phyloP scores from a whole-genome alignment of 306 rosid species.

The Quercus aquifolioides region DNA sequence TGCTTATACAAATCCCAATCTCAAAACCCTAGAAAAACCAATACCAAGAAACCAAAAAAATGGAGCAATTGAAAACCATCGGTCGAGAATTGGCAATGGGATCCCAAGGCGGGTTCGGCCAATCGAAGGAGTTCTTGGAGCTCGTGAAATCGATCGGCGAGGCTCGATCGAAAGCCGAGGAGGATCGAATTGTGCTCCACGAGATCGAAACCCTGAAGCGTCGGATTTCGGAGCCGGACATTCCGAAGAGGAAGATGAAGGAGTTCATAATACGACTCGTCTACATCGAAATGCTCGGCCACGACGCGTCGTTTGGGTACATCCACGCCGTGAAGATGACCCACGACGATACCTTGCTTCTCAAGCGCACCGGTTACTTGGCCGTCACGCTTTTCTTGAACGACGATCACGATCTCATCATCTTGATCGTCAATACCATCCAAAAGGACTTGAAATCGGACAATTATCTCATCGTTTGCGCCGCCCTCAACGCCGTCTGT shows the following conservation, averaged over 20 bases:
- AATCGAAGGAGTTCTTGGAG: slow-evolving; percentile 87
- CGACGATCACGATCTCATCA: slow-evolving; percentile 85
- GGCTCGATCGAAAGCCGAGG: slow-evolving; percentile 95
- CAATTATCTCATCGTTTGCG: slow-evolving; percentile 76
- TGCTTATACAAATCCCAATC: not conserved
- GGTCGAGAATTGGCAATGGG: slow-evolving; percentile 98
- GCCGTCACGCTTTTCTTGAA: slow-evolving; percentile 85
- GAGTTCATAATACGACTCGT: slow-evolving; percentile 87
- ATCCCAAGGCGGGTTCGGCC: slow-evolving; percentile 95
- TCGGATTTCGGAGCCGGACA: slow-evolving; percentile 74
- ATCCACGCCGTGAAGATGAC: slow-evolving; percentile 99
- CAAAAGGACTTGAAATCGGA: slow-evolving; percentile 90
- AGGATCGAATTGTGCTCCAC: slow-evolving; percentile 81
- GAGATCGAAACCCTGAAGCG: slow-evolving; percentile 95
- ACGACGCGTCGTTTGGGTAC: slow-evolving; percentile 88
- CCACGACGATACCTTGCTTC: slow-evolving; percentile 65
- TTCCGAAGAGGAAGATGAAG: slow-evolving; percentile 94
- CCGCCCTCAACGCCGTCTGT: slow-evolving; percentile 87
- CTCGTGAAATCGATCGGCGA: slow-evolving; percentile 94
- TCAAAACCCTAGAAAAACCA: not conserved
- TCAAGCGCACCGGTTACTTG: slow-evolving; percentile 89
- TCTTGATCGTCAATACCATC: slow-evolving; percentile 90
- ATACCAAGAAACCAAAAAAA: not conserved
- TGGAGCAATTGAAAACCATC: slow-evolving; percentile 92
- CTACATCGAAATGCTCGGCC: slow-evolving; percentile 93